These are phyloP conservation scores for Umbelopsis sp. DNA, from an alignment of 192 early-diverging fungal genomes.

Conservation along the genomic window DNA sequence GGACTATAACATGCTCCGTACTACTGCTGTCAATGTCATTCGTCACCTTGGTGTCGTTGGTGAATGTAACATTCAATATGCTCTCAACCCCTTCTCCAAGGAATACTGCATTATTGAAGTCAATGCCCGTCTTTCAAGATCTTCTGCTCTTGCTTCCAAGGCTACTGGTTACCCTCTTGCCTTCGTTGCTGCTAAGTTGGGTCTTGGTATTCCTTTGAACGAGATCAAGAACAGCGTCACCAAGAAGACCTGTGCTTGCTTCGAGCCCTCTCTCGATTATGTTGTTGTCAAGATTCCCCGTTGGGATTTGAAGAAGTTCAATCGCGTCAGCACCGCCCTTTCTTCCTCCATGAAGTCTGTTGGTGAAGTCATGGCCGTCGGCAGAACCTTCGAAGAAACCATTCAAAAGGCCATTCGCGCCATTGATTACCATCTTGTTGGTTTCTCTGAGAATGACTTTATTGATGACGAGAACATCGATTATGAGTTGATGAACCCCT, in stretches of 20 bases:
- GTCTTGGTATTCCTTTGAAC: conserved; percentile 89
- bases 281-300: conserved; percentile 82
- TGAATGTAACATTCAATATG: conserved; percentile 99
- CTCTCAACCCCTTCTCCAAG: conserved; percentile 89
- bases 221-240: conserved; percentile 96
- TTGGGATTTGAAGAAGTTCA: conserved; percentile 97
- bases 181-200: conserved; percentile 97
- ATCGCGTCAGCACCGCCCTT: conserved; percentile 87
- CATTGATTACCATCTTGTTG: conserved; percentile 85
- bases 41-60: conserved; percentile 98
- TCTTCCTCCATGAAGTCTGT: conserved; percentile 96
- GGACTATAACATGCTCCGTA: conserved; percentile 98
- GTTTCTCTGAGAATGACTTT: conserved; percentile 75
- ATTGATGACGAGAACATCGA: conserved; percentile 75
- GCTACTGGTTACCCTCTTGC: conserved; percentile 98
- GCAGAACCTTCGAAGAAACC: conserved; percentile 96
- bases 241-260: conserved; percentile 94
- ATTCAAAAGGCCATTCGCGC: conserved; percentile 96
- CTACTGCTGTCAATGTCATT: conserved; percentile 95
- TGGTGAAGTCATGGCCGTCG: conserved; percentile 98
- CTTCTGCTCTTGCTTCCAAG: conserved; percentile 93
- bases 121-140: conserved; percentile 93
- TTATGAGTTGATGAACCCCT: conserved; percentile 86
- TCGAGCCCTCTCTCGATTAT: conserved; percentile 97
- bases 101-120: conserved; percentile 99